Conservation (phyloP, 257 asterid species). For the Penstemon eatonii region DNA sequence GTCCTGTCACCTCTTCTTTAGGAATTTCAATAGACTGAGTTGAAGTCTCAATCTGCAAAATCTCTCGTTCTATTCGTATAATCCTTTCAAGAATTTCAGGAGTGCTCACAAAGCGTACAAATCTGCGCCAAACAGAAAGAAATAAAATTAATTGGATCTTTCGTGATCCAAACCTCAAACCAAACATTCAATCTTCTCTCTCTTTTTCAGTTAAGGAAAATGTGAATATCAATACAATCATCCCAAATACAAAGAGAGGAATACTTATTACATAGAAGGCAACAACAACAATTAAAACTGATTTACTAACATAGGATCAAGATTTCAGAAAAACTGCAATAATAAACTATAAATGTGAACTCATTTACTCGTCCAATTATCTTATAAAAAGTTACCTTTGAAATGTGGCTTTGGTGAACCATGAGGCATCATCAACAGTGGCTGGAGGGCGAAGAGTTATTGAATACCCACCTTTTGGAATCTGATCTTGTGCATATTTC, state of each 20-base stretch:
- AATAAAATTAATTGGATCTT: neutral
- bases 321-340: neutral
- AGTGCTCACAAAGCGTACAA: slow-evolving; percentile 81
- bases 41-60: slow-evolving; percentile 73
- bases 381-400: slow-evolving; percentile 44
- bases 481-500: slow-evolving; percentile 75
- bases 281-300: neutral
- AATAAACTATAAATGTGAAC: neutral
- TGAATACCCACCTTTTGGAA: slow-evolving; percentile 80
- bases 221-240: neutral
- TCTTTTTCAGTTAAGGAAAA: neutral
- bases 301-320: neutral
- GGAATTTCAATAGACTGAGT: slow-evolving; percentile 51
- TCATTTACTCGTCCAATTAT: neutral
- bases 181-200: neutral
- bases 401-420: slow-evolving; percentile 79
- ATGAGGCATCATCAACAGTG: slow-evolving; percentile 30
- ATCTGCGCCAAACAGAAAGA: slow-evolving; percentile 45
- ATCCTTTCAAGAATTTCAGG: slow-evolving; percentile 89
- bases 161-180: neutral
- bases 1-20: slow-evolving; percentile 37
- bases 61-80: slow-evolving; percentile 62
- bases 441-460: slow-evolving; percentile 55
- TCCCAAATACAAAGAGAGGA: neutral
- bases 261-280: neutral